Evolutionary conservation across 106 monocot genomes (phyloP).

Genomic region (Acanthochlamys bracteata): DNA sequence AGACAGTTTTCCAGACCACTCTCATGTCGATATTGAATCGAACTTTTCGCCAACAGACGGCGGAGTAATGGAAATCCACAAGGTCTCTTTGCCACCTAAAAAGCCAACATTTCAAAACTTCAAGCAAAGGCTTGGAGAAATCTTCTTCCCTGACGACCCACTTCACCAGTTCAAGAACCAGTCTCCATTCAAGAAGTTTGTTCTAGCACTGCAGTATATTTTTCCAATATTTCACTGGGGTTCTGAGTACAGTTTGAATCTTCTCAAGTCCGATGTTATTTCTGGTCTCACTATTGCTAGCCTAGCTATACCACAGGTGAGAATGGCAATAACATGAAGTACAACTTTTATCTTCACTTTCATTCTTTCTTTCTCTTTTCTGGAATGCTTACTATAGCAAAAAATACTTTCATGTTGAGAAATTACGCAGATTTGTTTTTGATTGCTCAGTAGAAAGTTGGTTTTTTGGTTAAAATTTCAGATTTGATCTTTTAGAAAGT

Average conservation of each 20-base stretch:
- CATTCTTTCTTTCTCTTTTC: neutral
- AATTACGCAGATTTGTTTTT: no score
- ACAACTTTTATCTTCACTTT: neutral
- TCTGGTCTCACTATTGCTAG: slow-evolving; percentile 94
- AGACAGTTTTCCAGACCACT: slow-evolving; percentile 25
- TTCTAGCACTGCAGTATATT: slow-evolving; percentile 60
- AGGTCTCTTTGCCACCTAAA: slow-evolving; percentile 49
- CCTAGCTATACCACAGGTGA: slow-evolving; percentile 77
- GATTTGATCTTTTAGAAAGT: no score
- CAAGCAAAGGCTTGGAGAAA: slow-evolving; percentile 49
- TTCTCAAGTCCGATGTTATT: slow-evolving; percentile 65
- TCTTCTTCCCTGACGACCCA: slow-evolving; percentile 79
- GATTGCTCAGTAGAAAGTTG: no score
- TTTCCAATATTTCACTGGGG: slow-evolving; percentile 90
- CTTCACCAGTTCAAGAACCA: slow-evolving; percentile 79
- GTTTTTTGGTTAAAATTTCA: no score
- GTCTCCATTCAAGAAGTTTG: slow-evolving; percentile 26
- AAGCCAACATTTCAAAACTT: slow-evolving; percentile 34
- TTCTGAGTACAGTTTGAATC: slow-evolving; percentile 47
- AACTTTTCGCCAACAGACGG: slow-evolving; percentile 7
- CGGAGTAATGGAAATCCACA: slow-evolving; percentile 39
- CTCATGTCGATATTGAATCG: slow-evolving; percentile 25
- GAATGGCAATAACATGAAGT: neutral
- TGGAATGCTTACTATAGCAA: no score
- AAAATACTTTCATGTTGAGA: no score